Evolutionary conservation across 2,329 filamentous ascomycete genomes (phyloP).

Genomic region (Biscogniauxia sp.): DNA sequence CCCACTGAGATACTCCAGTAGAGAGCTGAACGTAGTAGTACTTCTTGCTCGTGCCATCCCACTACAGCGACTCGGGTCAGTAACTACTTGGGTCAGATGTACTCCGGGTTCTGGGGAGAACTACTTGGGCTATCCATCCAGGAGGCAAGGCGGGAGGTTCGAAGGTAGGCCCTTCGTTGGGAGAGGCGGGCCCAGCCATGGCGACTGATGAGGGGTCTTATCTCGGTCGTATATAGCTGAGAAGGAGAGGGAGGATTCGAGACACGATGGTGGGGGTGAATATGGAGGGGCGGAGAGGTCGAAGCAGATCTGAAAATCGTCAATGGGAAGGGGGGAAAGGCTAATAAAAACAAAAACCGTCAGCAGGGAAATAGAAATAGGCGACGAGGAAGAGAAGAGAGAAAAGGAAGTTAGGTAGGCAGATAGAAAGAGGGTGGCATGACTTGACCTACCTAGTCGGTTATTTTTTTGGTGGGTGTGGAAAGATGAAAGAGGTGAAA

Average conservation of each 20-base stretch:
- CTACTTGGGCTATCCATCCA: constrained; percentile 64
- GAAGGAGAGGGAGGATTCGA: constrained; percentile 4
- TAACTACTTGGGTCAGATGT: neutral
- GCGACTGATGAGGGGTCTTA: constrained; percentile 24
- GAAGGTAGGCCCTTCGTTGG: constrained; percentile 58
- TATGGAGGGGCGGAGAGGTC: neutral
- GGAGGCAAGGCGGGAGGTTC: constrained; percentile 58
- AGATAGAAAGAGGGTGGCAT: constrained; percentile 12
- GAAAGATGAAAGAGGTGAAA: constrained; percentile 13
- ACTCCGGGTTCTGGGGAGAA: neutral
- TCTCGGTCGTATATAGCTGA: constrained; percentile 11
- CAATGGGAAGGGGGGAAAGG: neutral
- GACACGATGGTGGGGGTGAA: constrained; percentile 5
- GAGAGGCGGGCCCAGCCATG: constrained; percentile 59
- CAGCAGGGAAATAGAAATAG: constrained; percentile 1
- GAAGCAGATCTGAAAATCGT: constrained; percentile 2
- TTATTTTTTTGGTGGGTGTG: constrained; percentile 3
- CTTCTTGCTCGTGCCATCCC: constrained; percentile 62
- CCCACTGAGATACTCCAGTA: constrained; percentile 71
- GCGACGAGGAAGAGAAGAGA: constrained; percentile 1
- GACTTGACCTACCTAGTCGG: constrained; percentile 12
- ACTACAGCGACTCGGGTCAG: constrained; percentile 28
- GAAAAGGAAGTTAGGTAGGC: neutral
- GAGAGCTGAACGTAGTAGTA: constrained; percentile 73
- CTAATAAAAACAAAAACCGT: constrained; percentile 5